Conservation (phyloP, 495 filamentous ascomycete genomes). For the Neurospora hispaniola region DNA sequence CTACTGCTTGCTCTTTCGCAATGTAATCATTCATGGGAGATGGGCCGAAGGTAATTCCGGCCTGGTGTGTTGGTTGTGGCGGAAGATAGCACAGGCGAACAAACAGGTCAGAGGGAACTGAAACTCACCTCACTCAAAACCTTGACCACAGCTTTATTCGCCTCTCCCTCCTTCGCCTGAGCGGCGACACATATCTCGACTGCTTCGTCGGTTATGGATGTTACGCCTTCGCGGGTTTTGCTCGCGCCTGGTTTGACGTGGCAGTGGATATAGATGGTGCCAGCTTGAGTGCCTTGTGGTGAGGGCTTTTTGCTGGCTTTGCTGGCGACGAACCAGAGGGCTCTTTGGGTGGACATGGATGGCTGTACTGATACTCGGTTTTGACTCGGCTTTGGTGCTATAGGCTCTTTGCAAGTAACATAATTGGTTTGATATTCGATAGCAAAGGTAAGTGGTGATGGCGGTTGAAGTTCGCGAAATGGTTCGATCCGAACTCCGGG, state of each 20-base stretch:
- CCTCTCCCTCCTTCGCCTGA: slow-evolving; percentile 52
- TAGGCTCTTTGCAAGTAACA: background rate
- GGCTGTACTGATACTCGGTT: no score
- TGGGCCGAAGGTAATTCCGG: background rate
- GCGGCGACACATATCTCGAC: slow-evolving; percentile 55
- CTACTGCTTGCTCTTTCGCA: background rate
- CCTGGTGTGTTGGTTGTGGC: no score
- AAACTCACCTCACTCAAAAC: slow-evolving; percentile 49
- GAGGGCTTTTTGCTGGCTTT: slow-evolving; percentile 23
- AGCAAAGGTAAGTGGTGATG: no score
- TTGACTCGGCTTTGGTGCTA: no score
- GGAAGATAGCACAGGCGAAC: background rate
- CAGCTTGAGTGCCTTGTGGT: background rate
- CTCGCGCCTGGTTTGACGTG: slow-evolving; percentile 56
- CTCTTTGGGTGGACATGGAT: slow-evolving; percentile 4
- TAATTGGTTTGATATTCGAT: no score
- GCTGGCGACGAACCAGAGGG: slow-evolving; percentile 19
- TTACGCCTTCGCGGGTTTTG: slow-evolving; percentile 48
- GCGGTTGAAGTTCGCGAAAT: background rate
- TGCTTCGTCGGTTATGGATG: slow-evolving; percentile 38
- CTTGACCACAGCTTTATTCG: slow-evolving; percentile 54
- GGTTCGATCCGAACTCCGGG: background rate
- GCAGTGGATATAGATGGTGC: slow-evolving; percentile 41
- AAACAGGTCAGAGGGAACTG: background rate
- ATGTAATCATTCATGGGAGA: background rate